Evolutionary conservation across 495 filamentous ascomycete species (phyloP), one percentile per base, ranked within the genome.

Genomic region (Diplogelasinospora grovesii): DNA sequence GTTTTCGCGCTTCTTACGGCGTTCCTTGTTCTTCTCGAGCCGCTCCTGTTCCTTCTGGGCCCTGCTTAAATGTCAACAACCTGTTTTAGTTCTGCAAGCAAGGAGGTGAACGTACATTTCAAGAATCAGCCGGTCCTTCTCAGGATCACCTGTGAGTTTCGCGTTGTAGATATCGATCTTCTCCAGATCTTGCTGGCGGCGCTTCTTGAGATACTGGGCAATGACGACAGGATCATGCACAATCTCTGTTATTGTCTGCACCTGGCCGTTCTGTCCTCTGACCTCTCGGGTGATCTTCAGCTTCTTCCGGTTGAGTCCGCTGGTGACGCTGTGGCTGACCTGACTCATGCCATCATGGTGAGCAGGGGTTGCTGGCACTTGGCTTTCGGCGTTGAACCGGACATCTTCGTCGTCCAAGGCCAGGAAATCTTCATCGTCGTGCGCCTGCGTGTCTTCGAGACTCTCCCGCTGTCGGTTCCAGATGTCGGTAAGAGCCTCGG

Each of bases 1-100:
- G 49, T 89, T 90, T 54, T 97, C 92, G 49, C 92, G 89, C 36
- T 85, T 87, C 53, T 86, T 77, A 30, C 87, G 82, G 30, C 92
- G 86, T 41, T 95, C 89, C 54, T 85, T 85, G 66, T 99, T 99
- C 48, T 85, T 81, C 49, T 88, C 72, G 4, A 99, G 73, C 35
- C 92, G 84, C 27, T 73, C 76, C 22, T 90, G 70, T 59, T 99
- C 92, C 41, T 74, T 73, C 46, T 82, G 69, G 38, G 95, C 68
- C 22, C 85, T 88, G 32, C 13, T 10, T 14, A 21, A 2, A 13
- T 15, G 42, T 48, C 20, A 44, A 43, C 32, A 16, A n/a, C 21
- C 15, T 9, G 39, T 30, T 5, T n/a, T n/a, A 11, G 18, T 36
- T 20, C 19, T 14, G 20, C 13, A 5, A 11, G 27, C 13, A 18